A percentile compares a stretch with the other conserved stretches of the same genome.
Conservation (phyloP, 2,329 filamentous ascomycete species). For the Aspergillus neoniger region DNA sequence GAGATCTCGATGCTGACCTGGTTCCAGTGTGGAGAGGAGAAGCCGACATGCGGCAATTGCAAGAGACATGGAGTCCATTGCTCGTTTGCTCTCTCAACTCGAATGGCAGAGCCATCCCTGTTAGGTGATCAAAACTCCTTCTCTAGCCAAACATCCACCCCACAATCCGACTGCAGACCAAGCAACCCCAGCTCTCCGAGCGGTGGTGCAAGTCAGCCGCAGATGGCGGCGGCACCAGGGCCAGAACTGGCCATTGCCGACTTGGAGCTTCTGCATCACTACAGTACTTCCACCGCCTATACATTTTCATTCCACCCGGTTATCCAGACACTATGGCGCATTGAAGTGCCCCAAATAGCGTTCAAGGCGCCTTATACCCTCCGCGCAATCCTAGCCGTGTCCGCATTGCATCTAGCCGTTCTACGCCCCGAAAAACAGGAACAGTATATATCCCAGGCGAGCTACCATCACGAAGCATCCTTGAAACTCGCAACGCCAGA, state of each 20-base stretch:
- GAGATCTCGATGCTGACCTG: not conserved
- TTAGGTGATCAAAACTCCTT: not conserved
- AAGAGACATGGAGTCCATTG: conserved; percentile 25
- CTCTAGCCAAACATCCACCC: not conserved
- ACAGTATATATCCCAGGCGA: conserved; percentile 42
- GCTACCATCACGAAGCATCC: conserved; percentile 40
- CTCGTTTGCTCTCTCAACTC: conserved; percentile 13
- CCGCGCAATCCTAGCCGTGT: conserved; percentile 52
- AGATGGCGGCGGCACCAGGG: not conserved
- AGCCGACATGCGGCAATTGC: conserved; percentile 30
- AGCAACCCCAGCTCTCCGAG: not conserved
- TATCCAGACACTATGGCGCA: conserved; percentile 51
- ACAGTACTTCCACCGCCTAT: conserved; percentile 51
- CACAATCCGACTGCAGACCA: not conserved
- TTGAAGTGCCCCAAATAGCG: conserved; percentile 51
- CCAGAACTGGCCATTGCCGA: conserved; percentile 39
- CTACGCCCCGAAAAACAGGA: conserved; percentile 39
- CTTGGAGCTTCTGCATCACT: conserved; percentile 58
- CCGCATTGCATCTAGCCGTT: conserved; percentile 53
- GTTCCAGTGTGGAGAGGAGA: conserved; percentile 30
- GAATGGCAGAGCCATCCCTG: not conserved
- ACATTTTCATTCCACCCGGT: conserved; percentile 48
- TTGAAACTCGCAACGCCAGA: conserved; percentile 34
- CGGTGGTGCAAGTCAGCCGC: not conserved
- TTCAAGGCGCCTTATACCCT: conserved; percentile 53